Evolutionary conservation across 768 basidiomycete species (phyloP).

Genomic region (Amanita rubescens): DNA sequence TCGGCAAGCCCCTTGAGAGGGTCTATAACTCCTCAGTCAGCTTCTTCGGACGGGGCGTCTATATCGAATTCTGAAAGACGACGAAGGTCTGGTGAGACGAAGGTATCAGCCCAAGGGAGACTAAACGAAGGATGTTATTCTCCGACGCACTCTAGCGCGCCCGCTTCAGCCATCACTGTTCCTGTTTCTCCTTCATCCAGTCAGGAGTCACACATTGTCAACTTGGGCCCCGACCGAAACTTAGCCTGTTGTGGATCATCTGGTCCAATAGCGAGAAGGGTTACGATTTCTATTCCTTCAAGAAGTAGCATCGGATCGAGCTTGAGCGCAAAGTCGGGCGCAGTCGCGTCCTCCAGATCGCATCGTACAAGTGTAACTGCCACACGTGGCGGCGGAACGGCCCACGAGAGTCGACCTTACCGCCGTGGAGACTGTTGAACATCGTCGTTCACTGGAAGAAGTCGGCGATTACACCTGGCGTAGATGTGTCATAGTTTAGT

Average conservation of each 20-base stretch:
- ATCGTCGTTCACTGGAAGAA: too few relatives aligned
- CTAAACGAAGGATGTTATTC: background rate
- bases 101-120: background rate
- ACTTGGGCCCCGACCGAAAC: conserved; percentile 2
- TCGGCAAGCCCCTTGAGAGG: background rate
- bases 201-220: background rate
- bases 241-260: background rate
- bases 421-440: too few relatives aligned
- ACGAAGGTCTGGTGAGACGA: background rate
- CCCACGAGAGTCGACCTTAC: too few relatives aligned
- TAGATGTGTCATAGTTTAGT: too few relatives aligned
- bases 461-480: too few relatives aligned
- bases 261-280: background rate
- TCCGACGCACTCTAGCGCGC: background rate
- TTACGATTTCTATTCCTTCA: conserved; percentile 4
- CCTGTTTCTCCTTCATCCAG: background rate
- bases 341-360: background rate
- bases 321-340: background rate
- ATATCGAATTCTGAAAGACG: background rate
- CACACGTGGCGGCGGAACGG: background rate
- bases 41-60: background rate
- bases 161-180: background rate
- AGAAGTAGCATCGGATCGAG: background rate
- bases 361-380: background rate
- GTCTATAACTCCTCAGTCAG: background rate